These are phyloP conservation scores for Rosellinia necatrix DNA, from an alignment of 2,329 filamentous ascomycete species.

Conservation along the genomic window DNA sequence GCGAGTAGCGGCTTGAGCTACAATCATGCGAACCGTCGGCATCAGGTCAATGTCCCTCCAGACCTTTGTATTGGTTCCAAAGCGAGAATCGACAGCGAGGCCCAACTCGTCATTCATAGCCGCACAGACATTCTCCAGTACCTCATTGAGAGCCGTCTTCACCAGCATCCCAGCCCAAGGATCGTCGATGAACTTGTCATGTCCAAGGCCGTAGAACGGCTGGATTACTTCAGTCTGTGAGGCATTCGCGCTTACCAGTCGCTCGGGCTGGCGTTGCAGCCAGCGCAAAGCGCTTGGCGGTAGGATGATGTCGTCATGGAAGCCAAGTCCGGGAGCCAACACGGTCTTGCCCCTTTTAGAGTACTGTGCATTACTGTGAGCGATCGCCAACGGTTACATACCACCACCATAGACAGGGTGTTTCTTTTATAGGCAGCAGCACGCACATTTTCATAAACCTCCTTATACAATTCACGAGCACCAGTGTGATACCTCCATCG, in stretches of 20 bases:
- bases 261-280: slow-evolving; percentile 47
- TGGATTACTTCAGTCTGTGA: slow-evolving; percentile 48
- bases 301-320: slow-evolving; percentile 49
- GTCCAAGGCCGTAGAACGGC: slow-evolving; percentile 44
- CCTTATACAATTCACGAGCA: slow-evolving; percentile 26
- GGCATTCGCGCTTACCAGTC: slow-evolving; percentile 40
- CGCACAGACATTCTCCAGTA: slow-evolving; percentile 42
- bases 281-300: slow-evolving; percentile 47
- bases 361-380: slow-evolving; percentile 41
- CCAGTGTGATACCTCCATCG: slow-evolving; percentile 30
- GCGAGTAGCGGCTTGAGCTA: slow-evolving; percentile 35
- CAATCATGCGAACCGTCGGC: slow-evolving; percentile 35
- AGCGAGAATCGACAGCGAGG: slow-evolving; percentile 41
- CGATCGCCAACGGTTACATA: neutral
- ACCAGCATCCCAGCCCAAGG: slow-evolving; percentile 39
- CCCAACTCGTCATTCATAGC: slow-evolving; percentile 44
- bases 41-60: slow-evolving; percentile 44
- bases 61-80: slow-evolving; percentile 41
- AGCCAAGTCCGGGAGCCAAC: slow-evolving; percentile 47
- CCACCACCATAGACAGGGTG: neutral
- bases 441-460: slow-evolving; percentile 33
- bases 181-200: slow-evolving; percentile 33
- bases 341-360: slow-evolving; percentile 48
- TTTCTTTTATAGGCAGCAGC: neutral
- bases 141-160: slow-evolving; percentile 43